Base-by-base conservation (phyloP, 352 stramenopile genomes). In the Phytophthora chlamydospora region DNA sequence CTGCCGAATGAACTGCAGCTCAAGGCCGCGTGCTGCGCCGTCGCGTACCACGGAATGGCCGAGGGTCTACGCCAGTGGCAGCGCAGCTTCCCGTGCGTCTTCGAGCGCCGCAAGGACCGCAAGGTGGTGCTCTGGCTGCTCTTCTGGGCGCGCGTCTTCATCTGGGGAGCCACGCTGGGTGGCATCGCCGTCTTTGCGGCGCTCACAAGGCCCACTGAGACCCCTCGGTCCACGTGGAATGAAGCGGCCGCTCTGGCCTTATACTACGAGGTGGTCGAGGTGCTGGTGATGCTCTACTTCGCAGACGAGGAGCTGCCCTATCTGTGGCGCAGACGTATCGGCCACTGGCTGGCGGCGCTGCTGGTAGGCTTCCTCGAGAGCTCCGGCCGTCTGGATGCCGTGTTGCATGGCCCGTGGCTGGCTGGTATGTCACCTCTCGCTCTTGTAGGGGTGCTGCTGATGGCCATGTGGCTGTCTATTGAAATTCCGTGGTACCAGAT, bases 211-310 rank as follows among this genome's bases (percentile, higher is more conserved):
- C 34, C 33, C 19, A 17, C 19, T 0, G 33, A 19, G 10, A 34
- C 21, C 1, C 33, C 44, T 43, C 33, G 27, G 8, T 60, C 46
- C 0, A 31, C 50, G 42, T 67, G 62, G 47, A 56, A 8, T 8
- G 50, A 78, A 19, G 32, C 50, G 3, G 53, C 57, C 16, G 48
- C 62, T 1, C 29, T 75, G 29, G 68, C 60, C 10, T 36, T 73
- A 0, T 84, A 87, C 47, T 78, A 78, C 41, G 82, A 91, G 36
- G 34, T 67, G 16, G 43, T 85, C 17, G 79, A 89, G 39, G 66
- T 85, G 35, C 55, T 89, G 24, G 57, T 85, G 49, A 66, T 85
- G 69, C 53, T 87, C 11, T 91, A 88, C 60, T 83, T 87, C 59
- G 50, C 67, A 14, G 68, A 80, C 57, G 49, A 75, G 24, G 62